Conservation (phyloP, 805 yeast genomes). For the Ogataea siamensis region DNA sequence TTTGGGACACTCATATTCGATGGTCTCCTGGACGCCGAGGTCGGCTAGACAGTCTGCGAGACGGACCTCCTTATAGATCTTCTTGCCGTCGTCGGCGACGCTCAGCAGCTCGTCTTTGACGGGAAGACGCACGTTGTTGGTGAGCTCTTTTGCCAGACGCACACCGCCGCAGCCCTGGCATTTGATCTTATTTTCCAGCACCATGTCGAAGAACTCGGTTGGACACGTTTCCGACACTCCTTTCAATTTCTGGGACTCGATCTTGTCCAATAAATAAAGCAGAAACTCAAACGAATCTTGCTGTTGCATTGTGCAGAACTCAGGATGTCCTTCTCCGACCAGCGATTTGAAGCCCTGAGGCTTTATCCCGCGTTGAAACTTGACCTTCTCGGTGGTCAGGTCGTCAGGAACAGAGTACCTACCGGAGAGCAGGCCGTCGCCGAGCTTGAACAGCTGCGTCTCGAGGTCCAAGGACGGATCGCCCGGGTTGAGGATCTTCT, state of each 20-base stretch:
- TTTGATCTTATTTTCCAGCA: slow-evolving; percentile 60
- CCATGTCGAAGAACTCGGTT: slow-evolving; percentile 60
- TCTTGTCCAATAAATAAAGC: slow-evolving; percentile 58
- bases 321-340: slow-evolving; percentile 75
- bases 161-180: slow-evolving; percentile 60
- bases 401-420: slow-evolving; percentile 64
- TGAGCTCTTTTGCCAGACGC: slow-evolving; percentile 50
- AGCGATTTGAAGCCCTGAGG: slow-evolving; percentile 75
- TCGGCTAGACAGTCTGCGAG: slow-evolving; percentile 48
- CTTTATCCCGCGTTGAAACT: slow-evolving; percentile 71
- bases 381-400: slow-evolving; percentile 37
- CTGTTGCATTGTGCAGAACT: slow-evolving; percentile 82
- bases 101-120: slow-evolving; percentile 42
- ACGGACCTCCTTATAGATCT: slow-evolving; percentile 46
- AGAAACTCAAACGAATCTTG: slow-evolving; percentile 96
- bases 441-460: slow-evolving; percentile 76
- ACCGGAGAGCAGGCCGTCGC: slow-evolving; percentile 77
- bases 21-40: slow-evolving; percentile 46
- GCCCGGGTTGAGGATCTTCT: slow-evolving; percentile 30
- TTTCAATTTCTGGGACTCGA: slow-evolving; percentile 47
- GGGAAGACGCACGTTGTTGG: slow-evolving; percentile 65
- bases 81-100: slow-evolving; percentile 44
- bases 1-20: slow-evolving; percentile 62
- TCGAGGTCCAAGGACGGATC: slow-evolving; percentile 64
- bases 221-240: slow-evolving; percentile 39